Percentiles rank a stretch among this genome's conserved stretches.
These are phyloP conservation scores for Castanea crenata DNA, from an alignment of 306 rosid genomes.

Conservation along the genomic window DNA sequence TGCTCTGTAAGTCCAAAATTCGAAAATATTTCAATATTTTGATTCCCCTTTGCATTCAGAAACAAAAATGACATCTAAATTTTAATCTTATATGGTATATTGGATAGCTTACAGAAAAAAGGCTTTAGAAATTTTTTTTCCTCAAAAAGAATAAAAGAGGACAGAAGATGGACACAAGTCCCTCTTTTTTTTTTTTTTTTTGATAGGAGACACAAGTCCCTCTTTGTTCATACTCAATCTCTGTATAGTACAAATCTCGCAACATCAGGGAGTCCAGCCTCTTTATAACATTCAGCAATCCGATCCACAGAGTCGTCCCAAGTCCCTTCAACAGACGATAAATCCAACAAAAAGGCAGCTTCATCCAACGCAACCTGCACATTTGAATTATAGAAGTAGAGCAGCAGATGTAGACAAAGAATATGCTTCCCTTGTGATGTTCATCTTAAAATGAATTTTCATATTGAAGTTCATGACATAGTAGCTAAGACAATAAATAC, in stretches of 20 bases:
- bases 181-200: not conserved
- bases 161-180: not conserved
- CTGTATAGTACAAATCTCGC: conserved; percentile 67
- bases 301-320: conserved; percentile 73
- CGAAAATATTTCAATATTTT: not conserved
- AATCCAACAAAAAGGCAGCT: conserved; percentile 89
- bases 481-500: not conserved
- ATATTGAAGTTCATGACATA: not conserved
- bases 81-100: not conserved
- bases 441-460: not conserved
- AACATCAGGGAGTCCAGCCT: conserved; percentile 67
- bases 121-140: too few species aligned
- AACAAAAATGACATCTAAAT: conserved; percentile 3
- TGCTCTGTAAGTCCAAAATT: not conserved
- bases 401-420: not conserved
- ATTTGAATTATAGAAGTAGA: conserved; percentile 10
- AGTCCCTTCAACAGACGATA: conserved; percentile 85
- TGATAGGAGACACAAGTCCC: not conserved
- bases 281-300: conserved; percentile 74
- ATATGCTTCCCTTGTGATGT: not conserved
- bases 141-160: not conserved
- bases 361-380: conserved; percentile 83
- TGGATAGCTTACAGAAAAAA: not conserved
- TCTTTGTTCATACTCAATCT: conserved; percentile 34
- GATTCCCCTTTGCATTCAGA: not conserved